Percentiles rank a stretch among this genome's conserved stretches.
phyloP scores from a whole-genome alignment of 2,329 filamentous ascomycete species.

The Huntiella omanensis region DNA sequence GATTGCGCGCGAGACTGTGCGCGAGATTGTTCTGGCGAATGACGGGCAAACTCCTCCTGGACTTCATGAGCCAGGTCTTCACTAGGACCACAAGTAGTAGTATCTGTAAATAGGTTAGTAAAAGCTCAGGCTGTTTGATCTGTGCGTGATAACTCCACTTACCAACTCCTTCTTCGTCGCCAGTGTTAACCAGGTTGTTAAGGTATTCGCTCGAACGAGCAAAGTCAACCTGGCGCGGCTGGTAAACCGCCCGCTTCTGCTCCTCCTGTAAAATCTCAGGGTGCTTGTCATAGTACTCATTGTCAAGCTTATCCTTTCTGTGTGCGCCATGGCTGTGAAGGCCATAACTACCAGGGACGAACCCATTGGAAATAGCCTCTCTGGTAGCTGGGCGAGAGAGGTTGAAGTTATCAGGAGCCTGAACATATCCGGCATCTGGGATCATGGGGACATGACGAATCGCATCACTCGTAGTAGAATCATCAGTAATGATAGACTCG shows the following conservation, averaged over 20 bases:
- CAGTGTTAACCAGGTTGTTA: slow-evolving; percentile 69
- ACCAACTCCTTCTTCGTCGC: slow-evolving; percentile 11
- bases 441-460: slow-evolving; percentile 89
- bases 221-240: slow-evolving; percentile 44
- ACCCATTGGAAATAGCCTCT: slow-evolving; percentile 50
- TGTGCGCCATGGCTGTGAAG: slow-evolving; percentile 71
- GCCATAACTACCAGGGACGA: slow-evolving; percentile 79
- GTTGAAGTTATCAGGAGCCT: slow-evolving; percentile 45
- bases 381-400: slow-evolving; percentile 42
- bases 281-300: slow-evolving; percentile 83
- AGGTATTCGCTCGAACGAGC: slow-evolving; percentile 78
- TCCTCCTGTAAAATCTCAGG: slow-evolving; percentile 66
- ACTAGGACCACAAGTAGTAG: slow-evolving; percentile 42
- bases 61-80: slow-evolving; percentile 84
- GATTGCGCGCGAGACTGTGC: slow-evolving; percentile 23
- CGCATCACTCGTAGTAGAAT: slow-evolving; percentile 81
- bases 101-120: background rate
- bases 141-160: background rate
- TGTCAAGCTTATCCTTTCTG: slow-evolving; percentile 65
- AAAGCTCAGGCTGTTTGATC: slow-evolving; percentile 10
- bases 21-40: slow-evolving; percentile 53
- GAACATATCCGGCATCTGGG: slow-evolving; percentile 79
- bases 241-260: slow-evolving; percentile 36
- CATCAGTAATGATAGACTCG: slow-evolving; percentile 28
- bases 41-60: slow-evolving; percentile 53